Conservation (phyloP, 805 yeast genomes). For the Komagataella pastoris region DNA sequence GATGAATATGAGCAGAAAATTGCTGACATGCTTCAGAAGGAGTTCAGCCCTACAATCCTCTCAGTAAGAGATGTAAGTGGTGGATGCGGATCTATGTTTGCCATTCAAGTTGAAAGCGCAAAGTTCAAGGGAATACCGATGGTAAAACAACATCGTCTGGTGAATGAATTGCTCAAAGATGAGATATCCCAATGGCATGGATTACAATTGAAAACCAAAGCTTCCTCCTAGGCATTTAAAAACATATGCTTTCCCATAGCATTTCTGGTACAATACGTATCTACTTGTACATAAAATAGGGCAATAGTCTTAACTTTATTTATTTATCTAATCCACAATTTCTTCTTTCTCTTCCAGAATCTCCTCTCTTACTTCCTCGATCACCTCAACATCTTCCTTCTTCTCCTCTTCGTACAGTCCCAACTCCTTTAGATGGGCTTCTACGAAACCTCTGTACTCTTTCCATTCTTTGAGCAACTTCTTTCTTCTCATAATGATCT, state of each 20-base stretch:
- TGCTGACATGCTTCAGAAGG: slow-evolving; percentile 35
- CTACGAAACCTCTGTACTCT: slow-evolving; percentile 51
- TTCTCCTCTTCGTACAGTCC: slow-evolving; percentile 32
- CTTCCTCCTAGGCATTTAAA: slow-evolving; percentile 12
- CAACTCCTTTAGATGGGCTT: slow-evolving; percentile 31
- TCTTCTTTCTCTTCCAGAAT: slow-evolving; percentile 62
- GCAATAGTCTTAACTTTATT: not conserved
- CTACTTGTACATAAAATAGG: not conserved
- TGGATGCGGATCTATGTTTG: slow-evolving; percentile 98
- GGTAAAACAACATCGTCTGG: slow-evolving; percentile 87
- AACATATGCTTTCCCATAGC: not conserved
- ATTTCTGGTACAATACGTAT: not conserved
- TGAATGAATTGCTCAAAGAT: slow-evolving; percentile 66
- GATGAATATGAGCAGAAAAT: slow-evolving; percentile 56
- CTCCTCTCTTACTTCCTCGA: slow-evolving; percentile 72
- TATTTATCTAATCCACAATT: slow-evolving; percentile 29
- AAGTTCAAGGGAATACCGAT: slow-evolving; percentile 70
- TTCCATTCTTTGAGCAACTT: slow-evolving; percentile 76
- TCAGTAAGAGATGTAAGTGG: slow-evolving; percentile 78
- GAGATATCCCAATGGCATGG: slow-evolving; percentile 95
- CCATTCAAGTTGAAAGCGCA: slow-evolving; percentile 61
- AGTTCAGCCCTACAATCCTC: slow-evolving; percentile 47
- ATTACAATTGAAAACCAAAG: slow-evolving; percentile 68
- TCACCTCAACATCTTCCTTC: slow-evolving; percentile 26
- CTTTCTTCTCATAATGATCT: slow-evolving; percentile 75